A percentile compares a stretch with the other conserved stretches of the same genome.
Conservation (phyloP, 176 grass and related monocot species). For the Zizania latifolia region DNA sequence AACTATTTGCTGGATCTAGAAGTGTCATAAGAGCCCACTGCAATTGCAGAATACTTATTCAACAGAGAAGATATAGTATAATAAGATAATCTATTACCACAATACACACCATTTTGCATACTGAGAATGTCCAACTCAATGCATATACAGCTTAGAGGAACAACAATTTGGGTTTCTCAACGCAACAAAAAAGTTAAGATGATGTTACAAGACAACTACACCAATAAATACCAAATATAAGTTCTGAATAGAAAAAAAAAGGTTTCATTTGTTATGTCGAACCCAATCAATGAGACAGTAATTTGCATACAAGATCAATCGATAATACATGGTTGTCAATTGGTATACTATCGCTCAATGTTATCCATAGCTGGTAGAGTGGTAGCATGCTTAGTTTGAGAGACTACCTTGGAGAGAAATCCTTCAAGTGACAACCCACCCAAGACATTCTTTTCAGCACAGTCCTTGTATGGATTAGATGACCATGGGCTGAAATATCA, state of each 20-base stretch:
- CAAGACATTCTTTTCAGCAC: constrained; percentile 86
- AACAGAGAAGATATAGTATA: constrained; percentile 8
- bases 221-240: not conserved
- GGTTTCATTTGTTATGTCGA: not conserved
- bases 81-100: not conserved
- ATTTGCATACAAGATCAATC: not conserved
- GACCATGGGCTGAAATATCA: constrained; percentile 68
- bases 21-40: constrained; percentile 99
- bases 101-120: constrained; percentile 12
- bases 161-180: not conserved
- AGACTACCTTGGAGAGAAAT: constrained; percentile 83
- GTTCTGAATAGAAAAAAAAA: not conserved
- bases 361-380: not conserved
- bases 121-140: not conserved
- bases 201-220: not conserved
- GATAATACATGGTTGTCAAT: not conserved
- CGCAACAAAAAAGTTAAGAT: not conserved
- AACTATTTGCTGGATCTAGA: constrained; percentile 72
- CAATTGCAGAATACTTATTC: constrained; percentile 19
- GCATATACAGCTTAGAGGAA: not conserved
- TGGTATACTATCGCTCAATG: not conserved
- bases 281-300: not conserved
- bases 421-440: constrained; percentile 88
- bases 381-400: not conserved
- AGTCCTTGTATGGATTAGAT: constrained; percentile 62